phyloP scores from a whole-genome alignment of 129 eudicot species.

The Helianthus tuberosus region DNA sequence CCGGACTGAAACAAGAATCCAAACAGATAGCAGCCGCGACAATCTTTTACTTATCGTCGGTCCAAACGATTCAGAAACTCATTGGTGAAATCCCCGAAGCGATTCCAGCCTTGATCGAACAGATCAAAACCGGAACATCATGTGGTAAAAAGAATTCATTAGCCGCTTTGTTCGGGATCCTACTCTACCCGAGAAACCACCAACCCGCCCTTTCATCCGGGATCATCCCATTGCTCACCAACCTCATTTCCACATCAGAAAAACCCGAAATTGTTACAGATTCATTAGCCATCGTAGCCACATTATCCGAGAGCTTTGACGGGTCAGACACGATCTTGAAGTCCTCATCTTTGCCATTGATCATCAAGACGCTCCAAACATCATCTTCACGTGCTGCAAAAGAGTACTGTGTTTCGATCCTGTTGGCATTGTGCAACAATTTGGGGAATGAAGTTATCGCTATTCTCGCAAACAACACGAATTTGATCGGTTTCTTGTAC shows the following conservation, averaged over 20 bases:
- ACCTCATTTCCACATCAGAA: slow-evolving; percentile 49
- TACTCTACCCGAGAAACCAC: slow-evolving; percentile 61
- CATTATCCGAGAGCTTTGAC: slow-evolving; percentile 61
- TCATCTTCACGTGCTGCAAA: slow-evolving; percentile 53
- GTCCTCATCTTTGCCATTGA: slow-evolving; percentile 35
- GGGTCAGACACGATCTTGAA: slow-evolving; percentile 56
- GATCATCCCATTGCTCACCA: slow-evolving; percentile 50
- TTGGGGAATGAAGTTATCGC: slow-evolving; percentile 64
- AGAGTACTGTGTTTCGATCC: slow-evolving; percentile 72
- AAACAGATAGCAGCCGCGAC: slow-evolving; percentile 82
- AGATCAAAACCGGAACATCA: slow-evolving; percentile 52
- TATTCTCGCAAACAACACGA: slow-evolving; percentile 51
- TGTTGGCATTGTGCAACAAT: slow-evolving; percentile 60
- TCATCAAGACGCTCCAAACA: slow-evolving; percentile 34
- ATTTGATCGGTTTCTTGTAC: slow-evolving; percentile 57
- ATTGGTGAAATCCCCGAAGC: slow-evolving; percentile 56
- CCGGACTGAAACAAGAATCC: slow-evolving; percentile 58
- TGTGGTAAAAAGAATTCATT: slow-evolving; percentile 75
- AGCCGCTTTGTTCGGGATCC: slow-evolving; percentile 70
- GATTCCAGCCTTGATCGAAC: slow-evolving; percentile 58
- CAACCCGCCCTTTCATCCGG: slow-evolving; percentile 47
- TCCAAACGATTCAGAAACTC: slow-evolving; percentile 43
- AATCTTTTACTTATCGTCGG: slow-evolving; percentile 65
- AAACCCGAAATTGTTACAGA: slow-evolving; percentile 64
- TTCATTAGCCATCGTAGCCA: slow-evolving; percentile 65